These are phyloP conservation scores for Myochromella boudieri DNA, from an alignment of 768 basidiomycete genomes.

Conservation along the genomic window DNA sequence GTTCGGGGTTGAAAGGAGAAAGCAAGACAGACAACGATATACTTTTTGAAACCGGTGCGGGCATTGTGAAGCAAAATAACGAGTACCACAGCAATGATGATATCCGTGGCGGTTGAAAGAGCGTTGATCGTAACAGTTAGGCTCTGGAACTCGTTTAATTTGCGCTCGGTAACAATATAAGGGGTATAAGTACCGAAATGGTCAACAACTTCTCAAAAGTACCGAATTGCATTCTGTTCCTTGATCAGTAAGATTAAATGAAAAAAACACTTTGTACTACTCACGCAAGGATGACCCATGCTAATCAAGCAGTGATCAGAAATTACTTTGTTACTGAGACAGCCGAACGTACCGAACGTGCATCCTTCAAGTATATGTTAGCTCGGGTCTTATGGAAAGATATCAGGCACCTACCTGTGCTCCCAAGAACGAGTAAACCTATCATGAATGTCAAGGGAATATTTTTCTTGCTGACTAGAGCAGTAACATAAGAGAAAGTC, in stretches of 20 bases:
- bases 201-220: conserved; percentile 35
- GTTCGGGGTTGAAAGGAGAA: not conserved
- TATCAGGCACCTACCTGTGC: conserved; percentile 6
- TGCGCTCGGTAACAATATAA: too few relatives aligned
- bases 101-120: conserved; percentile 43
- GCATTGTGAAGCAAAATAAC: conserved; percentile 44
- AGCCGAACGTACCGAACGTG: too few relatives aligned
- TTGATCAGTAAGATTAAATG: too few relatives aligned
- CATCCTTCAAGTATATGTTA: too few relatives aligned
- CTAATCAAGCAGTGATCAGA: conserved; percentile 18
- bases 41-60: conserved; percentile 52
- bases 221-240: conserved; percentile 30
- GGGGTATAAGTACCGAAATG: conserved; percentile 35
- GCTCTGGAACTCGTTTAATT: too few relatives aligned
- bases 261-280: too few relatives aligned
- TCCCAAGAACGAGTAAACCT: conserved; percentile 3
- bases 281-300: conserved; percentile 42
- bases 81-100: conserved; percentile 47
- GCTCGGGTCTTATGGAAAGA: too few relatives aligned
- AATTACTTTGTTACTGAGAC: too few relatives aligned
- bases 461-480: conserved; percentile 8
- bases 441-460: conserved; percentile 4
- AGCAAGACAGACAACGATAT: not conserved
- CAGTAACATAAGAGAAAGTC: not conserved
- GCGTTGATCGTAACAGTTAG: conserved; percentile 52